Base-by-base conservation (phyloP, 805 yeast species). In the Vanderwaltozyma yarrowii region DNA sequence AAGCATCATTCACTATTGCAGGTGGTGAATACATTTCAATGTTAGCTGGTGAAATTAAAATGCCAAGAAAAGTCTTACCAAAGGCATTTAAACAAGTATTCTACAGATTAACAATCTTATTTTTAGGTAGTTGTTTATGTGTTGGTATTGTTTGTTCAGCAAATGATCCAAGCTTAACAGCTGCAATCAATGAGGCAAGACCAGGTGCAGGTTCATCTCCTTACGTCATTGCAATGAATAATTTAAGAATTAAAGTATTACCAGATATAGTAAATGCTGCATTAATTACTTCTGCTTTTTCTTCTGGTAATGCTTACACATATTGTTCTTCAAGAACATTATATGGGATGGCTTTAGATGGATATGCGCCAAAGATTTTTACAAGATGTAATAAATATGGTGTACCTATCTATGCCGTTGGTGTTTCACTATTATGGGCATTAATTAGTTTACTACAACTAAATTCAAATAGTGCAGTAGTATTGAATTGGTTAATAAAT, bases 11-110 rank as follows among this genome's bases (percentile, higher is more conserved):
- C 56, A 80, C 92, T 12, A 76, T 82, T 45, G 84, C 84, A 3
- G 95, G 94, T 0, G 94, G 95, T 2, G 95, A 86, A 58, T 81
- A 82, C 49, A 73, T 86, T 26, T 71, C 89, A 1, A 78, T 82
- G 82, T 76, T 84, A 25, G 94, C 94, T 3, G 86, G 94, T 33
- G 95, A 86, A 56, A 76, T 84, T 2, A 64, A 70, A 25, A 67
- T 76, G 47, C 94, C 94, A 9, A 70, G 89, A 37, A 71, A 71
- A 38, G 76, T 76, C 5, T 63, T 86, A 54, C 87, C 92, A n/a
- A 69, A 69, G 24, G 95, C 94, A 0, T 83, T 78, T 65, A 78
- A 74, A 45, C 80, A 80, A 39, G 85, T 85, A 14, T 76, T 83
- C 43, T 69, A 69, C 51, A 69, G 95, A 46, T 65, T 86, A 42